Evolutionary conservation across 805 yeast genomes (phyloP), one percentile per base, ranked within the genome.

Genomic region (Metschnikowia reukaufii): DNA sequence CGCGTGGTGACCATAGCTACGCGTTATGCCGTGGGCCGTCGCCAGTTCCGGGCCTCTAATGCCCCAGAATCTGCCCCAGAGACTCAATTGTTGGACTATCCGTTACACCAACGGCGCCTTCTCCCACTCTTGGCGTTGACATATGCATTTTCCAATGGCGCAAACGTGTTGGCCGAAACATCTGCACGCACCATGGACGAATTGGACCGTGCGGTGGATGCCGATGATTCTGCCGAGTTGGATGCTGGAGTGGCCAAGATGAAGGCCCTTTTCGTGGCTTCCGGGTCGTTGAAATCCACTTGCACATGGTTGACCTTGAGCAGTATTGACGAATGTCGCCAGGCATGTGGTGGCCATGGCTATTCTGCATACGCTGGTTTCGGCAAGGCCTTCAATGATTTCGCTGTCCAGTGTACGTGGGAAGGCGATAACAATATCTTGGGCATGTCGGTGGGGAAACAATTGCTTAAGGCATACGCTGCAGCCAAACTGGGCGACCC

Each of bases 401-500:
- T 96, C 88, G 96, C 87, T n/a, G 97, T 91, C 34, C 97, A 91
- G 71, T 90, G 96, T 68, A 91, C 97, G 16, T 91, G 97, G 97
- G 97, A 91, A 73, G 97, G 97, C 67, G 97, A 91, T 67, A 91
- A 91, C 73, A 90, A 83, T 60, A 85, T 91, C 36, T 75, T 91
- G 54, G 86, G 90, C 2, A 81, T 88, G 67, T 84, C 89, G 44
- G 81, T 89, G 49, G 97, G 96, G 48, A 83, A 92, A 65, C 81
- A 94, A 20, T 73, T 84, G 33, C 72, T 83, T 52, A 85, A 79
- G 64, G 67, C 71, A 48, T 74, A 75, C 20, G 61, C 70, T 42
- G 56, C 66, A 4, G 53, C 69, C 30, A 66, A 70, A 42, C 64
- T 69, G 45, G 79, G 78, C 47, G 58, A 56, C 32, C 13, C 9